Percentiles rank a stretch among this genome's conserved stretches.
Conservation (phyloP, 176 grass and related monocot species). For the Poa annua region DNA sequence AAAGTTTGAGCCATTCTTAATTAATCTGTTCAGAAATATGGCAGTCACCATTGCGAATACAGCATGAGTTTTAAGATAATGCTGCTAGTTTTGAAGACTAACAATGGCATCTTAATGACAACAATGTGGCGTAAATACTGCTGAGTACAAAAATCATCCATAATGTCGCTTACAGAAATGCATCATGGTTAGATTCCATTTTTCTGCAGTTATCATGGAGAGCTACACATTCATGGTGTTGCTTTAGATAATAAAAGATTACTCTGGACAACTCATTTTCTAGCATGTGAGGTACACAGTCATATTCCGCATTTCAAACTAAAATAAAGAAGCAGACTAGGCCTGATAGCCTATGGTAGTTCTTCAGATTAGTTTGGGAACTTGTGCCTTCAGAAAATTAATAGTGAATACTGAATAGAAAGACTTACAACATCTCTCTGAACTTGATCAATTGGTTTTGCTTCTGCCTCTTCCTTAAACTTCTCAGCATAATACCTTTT, state of each 20-base stretch:
- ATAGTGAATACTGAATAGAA: conserved; percentile 7
- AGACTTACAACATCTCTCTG: conserved; percentile 91
- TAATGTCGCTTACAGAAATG: neutral
- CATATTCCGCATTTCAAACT: conserved; percentile 18
- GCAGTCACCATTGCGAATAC: conserved; percentile 10
- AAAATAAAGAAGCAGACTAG: conserved; percentile 25
- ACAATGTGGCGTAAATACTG: neutral
- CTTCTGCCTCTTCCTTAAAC: conserved; percentile 77
- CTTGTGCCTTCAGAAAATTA: conserved; percentile 32
- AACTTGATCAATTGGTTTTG: conserved; percentile 67
- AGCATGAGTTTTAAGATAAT: conserved; percentile 18
- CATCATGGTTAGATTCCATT: neutral
- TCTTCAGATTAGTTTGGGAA: conserved; percentile 21
- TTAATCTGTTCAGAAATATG: conserved; percentile 28
- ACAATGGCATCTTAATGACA: neutral
- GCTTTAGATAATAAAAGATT: conserved; percentile 18
- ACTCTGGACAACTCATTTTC: conserved; percentile 15
- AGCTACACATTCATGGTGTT: conserved; percentile 8
- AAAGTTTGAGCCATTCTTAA: conserved; percentile 2
- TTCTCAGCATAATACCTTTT: conserved; percentile 92
- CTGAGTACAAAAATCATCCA: conserved; percentile 7
- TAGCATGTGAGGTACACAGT: conserved; percentile 4
- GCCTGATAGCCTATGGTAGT: conserved; percentile 17
- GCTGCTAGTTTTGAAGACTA: neutral
- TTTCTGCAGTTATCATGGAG: conserved; percentile 12